Evolutionary conservation across 2,329 filamentous ascomycete genomes (phyloP).

Genomic region (Magnaporthiopsis incrustans): DNA sequence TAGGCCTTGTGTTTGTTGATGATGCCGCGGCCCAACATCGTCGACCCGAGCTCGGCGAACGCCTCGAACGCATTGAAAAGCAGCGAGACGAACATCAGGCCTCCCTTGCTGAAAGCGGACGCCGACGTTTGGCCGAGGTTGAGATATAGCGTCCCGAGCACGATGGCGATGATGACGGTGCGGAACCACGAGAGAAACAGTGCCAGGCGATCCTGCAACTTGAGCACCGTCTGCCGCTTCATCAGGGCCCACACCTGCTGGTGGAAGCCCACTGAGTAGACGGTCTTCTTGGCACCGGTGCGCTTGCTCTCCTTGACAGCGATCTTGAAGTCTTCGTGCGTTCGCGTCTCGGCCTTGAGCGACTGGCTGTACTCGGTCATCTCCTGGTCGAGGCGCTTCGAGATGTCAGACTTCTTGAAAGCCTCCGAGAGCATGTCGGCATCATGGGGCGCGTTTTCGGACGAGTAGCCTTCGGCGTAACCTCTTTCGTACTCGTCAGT

Average conservation of each 20-base stretch:
- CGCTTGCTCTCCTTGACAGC: conserved; percentile 76
- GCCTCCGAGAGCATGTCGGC: conserved; percentile 60
- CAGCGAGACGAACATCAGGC: conserved; percentile 71
- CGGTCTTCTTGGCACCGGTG: conserved; percentile 63
- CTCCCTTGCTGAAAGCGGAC: conserved; percentile 73
- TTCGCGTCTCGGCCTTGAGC: conserved; percentile 51
- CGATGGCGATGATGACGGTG: conserved; percentile 64
- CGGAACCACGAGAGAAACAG: conserved; percentile 63
- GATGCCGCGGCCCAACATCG: conserved; percentile 69
- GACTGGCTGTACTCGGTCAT: conserved; percentile 61
- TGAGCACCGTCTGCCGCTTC: conserved; percentile 77
- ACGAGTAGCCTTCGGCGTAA: conserved; percentile 59
- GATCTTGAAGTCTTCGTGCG: conserved; percentile 66
- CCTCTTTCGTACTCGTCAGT: conserved; percentile 79
- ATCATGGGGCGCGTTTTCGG: conserved; percentile 59
- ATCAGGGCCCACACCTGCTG: conserved; percentile 76
- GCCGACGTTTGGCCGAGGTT: conserved; percentile 56
- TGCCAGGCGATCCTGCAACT: conserved; percentile 79
- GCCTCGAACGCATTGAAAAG: conserved; percentile 85
- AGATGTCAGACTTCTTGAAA: conserved; percentile 57
- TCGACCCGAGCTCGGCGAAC: conserved; percentile 66
- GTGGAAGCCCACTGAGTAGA: conserved; percentile 78
- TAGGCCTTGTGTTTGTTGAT: conserved; percentile 80
- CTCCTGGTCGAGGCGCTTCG: conserved; percentile 50
- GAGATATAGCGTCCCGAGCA: conserved; percentile 73